These are phyloP conservation scores for Rhamnella rubrinervis DNA, from an alignment of 331 rosid genomes.

Conservation along the genomic window DNA sequence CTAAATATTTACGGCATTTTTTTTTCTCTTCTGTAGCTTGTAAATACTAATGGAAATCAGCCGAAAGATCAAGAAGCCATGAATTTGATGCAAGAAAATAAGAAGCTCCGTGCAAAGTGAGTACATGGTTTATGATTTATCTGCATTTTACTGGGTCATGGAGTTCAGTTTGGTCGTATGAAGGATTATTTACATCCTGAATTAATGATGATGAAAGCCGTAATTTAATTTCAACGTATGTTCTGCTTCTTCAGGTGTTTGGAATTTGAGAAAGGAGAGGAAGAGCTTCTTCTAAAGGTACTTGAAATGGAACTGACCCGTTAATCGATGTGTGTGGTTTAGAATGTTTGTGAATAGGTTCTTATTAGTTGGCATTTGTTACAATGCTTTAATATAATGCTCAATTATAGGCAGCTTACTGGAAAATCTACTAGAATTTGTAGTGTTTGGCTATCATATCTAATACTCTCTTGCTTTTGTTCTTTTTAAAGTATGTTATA, in stretches of 20 bases:
- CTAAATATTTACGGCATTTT: neutral
- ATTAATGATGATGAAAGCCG: neutral
- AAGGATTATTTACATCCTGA: neutral
- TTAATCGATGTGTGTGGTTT: neutral
- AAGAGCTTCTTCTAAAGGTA: conserved; percentile 65
- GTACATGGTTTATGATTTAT: conserved; percentile 22
- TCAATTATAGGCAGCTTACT: too few species aligned
- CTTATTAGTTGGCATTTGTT: neutral
- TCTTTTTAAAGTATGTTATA: too few species aligned
- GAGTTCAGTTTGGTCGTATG: neutral
- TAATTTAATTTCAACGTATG: neutral
- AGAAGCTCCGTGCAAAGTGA: conserved; percentile 56
- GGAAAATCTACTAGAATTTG: too few species aligned
- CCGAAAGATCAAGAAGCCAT: conserved; percentile 35
- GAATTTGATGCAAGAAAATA: conserved; percentile 41
- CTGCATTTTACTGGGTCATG: neutral
- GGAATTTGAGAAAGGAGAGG: conserved; percentile 51
- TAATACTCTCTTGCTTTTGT: too few species aligned
- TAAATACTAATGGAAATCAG: conserved; percentile 22
- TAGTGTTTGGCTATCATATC: too few species aligned
- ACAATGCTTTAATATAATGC: neutral
- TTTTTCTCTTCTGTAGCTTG: conserved; percentile 30
- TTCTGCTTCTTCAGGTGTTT: conserved; percentile 46
- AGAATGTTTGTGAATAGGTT: neutral
- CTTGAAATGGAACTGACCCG: conserved; percentile 4